Conservation (phyloP, 768 basidiomycete genomes). For the Botryobasidium botryosum region DNA sequence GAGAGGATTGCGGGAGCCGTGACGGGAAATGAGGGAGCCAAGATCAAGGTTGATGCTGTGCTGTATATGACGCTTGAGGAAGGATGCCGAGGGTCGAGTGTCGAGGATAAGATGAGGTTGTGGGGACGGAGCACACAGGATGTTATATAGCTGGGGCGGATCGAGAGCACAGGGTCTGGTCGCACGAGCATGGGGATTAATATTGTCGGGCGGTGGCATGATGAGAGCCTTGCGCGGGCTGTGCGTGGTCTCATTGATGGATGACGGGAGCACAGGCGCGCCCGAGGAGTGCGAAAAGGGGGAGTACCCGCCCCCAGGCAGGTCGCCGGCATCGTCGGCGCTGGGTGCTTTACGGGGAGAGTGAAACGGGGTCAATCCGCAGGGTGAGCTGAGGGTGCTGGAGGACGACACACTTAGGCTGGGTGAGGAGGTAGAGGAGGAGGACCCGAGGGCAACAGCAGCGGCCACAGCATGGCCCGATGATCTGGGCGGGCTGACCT, state of each 20-base stretch:
- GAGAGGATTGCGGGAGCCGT: slow-evolving; percentile 52
- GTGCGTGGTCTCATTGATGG: not conserved
- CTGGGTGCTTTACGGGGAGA: no score
- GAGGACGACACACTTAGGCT: slow-evolving; percentile 21
- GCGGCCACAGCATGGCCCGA: no score
- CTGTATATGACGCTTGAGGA: slow-evolving; percentile 43
- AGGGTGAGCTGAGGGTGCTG: not conserved
- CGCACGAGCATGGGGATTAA: not conserved
- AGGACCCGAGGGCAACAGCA: no score
- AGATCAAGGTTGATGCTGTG: slow-evolving; percentile 73
- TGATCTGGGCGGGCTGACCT: slow-evolving; percentile 4
- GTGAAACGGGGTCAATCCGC: no score
- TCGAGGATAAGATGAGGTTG: slow-evolving; percentile 61
- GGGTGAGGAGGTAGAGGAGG: slow-evolving; percentile 15
- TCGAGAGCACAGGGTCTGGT: not conserved
- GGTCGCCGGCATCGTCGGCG: no score
- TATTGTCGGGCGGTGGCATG: not conserved
- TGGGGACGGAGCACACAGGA: slow-evolving; percentile 28
- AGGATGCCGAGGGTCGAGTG: slow-evolving; percentile 53
- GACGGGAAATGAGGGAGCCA: slow-evolving; percentile 75
- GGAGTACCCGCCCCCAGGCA: not conserved
- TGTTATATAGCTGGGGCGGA: slow-evolving; percentile 1
- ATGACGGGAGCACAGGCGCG: not conserved
- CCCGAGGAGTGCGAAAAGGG: slow-evolving; percentile 4
- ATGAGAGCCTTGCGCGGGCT: not conserved